Conservation (phyloP, 2,329 filamentous ascomycete genomes). For the Emericellopsis cladophorae region DNA sequence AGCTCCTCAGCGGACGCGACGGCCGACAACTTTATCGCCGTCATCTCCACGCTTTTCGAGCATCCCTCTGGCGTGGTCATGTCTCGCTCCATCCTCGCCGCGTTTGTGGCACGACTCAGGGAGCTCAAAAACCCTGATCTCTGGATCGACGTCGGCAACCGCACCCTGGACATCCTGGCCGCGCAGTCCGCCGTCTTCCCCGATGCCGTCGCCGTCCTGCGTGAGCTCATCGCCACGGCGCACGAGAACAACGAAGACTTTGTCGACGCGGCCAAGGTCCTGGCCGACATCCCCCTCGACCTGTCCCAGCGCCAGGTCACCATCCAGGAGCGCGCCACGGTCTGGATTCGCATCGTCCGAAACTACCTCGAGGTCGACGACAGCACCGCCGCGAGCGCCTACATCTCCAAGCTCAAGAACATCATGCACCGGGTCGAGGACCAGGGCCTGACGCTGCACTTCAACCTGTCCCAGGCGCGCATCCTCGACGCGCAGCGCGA, state of each 20-base stretch:
- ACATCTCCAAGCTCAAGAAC: constrained; percentile 91
- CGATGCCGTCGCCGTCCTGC: constrained; percentile 70
- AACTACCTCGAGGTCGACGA: constrained; percentile 93
- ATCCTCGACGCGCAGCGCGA: constrained; percentile 84
- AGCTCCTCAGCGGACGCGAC: constrained; percentile 25
- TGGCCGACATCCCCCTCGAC: constrained; percentile 81
- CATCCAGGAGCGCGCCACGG: constrained; percentile 66
- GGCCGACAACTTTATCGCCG: constrained; percentile 49
- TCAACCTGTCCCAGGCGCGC: constrained; percentile 81
- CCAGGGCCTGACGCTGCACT: constrained; percentile 65
- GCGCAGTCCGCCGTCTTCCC: constrained; percentile 56
- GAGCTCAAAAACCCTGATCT: constrained; percentile 47
- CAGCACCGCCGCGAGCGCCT: constrained; percentile 69
- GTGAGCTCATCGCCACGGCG: constrained; percentile 70
- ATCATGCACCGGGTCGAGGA: constrained; percentile 70
- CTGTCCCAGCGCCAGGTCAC: constrained; percentile 74
- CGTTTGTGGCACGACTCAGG: constrained; percentile 52
- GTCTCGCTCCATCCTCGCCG: constrained; percentile 55
- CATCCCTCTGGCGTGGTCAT: constrained; percentile 63
- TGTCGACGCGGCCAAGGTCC: constrained; percentile 58
- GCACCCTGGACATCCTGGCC: constrained; percentile 55
- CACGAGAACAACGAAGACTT: constrained; percentile 78
- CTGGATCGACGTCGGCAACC: constrained; percentile 63
- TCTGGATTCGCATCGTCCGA: constrained; percentile 90
- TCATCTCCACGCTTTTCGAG: constrained; percentile 55